Evolutionary conservation across 768 basidiomycete species (phyloP), one percentile per base, ranked within the genome.

Genomic region (Tricholoma flavovirens): DNA sequence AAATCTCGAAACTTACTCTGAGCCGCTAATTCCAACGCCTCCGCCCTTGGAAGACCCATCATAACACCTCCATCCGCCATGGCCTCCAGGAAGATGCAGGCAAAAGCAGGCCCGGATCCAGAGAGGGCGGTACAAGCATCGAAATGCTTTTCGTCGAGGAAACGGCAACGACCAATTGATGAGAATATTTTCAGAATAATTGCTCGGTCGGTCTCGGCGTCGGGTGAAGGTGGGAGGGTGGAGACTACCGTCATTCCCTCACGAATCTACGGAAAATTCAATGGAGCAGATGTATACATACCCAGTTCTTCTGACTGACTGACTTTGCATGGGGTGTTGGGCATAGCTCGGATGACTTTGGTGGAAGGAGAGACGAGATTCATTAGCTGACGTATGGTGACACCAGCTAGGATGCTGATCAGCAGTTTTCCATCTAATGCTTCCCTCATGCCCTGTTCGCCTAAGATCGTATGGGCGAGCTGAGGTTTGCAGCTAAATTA

Each of bases 51-150:
- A 51, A 99, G 73, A 29, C 97, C 97, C 97, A 98, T 98, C 96
- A 99, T 98, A 46, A 98, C 97, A 43, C 94, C 97, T 24, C 97
- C 97, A 69, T 98, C 97, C 1, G 93, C 88, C 94, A 99, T 97
- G 0, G 97, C 96, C 71, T 99, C 97, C 60, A 99, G 78, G 64
- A 98, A 93, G 49, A 98, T 86, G 62, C 93, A 94, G 0, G 93
- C 94, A 71, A 99, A 98, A 0, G 97, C 97, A 36, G 97, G 97
- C 0, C 97, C 97, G 6, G 93, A 93, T 0, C 95, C 97, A 14
- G 91, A 93, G 3, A 99, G 79, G 10, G 97, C 97, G 0, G 97
- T 99, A 68, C 93, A 97, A 4, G 96, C 95, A 72, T 99, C 96
- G 64, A 99, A 99, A 70, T 98, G 90, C 70, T 95, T 98, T 72